phyloP scores from a whole-genome alignment of 768 basidiomycete genomes.

The Ramaria rubella region DNA sequence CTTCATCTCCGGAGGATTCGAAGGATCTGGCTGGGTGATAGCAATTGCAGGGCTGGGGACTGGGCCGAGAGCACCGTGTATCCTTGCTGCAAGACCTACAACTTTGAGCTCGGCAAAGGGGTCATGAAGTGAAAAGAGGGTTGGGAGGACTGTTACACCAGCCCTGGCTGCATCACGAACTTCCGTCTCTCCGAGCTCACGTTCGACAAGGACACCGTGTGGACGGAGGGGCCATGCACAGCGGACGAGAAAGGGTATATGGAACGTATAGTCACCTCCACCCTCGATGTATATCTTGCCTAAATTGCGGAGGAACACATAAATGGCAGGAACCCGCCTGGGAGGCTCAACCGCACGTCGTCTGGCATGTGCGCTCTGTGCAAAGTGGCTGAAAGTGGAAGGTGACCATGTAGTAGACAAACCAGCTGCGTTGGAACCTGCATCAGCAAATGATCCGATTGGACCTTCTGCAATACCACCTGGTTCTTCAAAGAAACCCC shows the following conservation, averaged over 20 bases:
- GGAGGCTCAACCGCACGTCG: slow-evolving; percentile 33
- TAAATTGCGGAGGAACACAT: slow-evolving; percentile 71
- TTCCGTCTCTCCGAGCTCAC: slow-evolving; percentile 59
- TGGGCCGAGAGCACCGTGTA: slow-evolving; percentile 39
- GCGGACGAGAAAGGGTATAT: slow-evolving; percentile 73
- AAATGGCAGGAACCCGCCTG: slow-evolving; percentile 52
- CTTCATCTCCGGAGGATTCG: slow-evolving; percentile 8
- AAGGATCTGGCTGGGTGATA: slow-evolving; percentile 11
- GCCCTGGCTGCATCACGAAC: slow-evolving; percentile 49
- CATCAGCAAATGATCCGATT: slow-evolving; percentile 16
- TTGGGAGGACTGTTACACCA: slow-evolving; percentile 66
- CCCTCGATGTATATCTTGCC: slow-evolving; percentile 66
- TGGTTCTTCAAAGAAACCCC: slow-evolving; percentile 63
- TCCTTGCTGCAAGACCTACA: slow-evolving; percentile 60
- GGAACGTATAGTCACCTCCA: slow-evolving; percentile 69
- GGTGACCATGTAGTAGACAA: slow-evolving; percentile 25
- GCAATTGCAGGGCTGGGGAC: slow-evolving; percentile 4
- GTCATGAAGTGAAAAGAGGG: slow-evolving; percentile 71
- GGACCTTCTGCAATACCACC: slow-evolving; percentile 23
- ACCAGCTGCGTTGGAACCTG: slow-evolving; percentile 17
- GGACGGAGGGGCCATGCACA: slow-evolving; percentile 74
- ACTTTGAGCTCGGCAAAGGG: slow-evolving; percentile 70
- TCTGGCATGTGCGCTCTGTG: slow-evolving; percentile 26
- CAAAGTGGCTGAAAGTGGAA: slow-evolving; percentile 51
- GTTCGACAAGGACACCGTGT: slow-evolving; percentile 73